Base-by-base conservation (phyloP, 2,329 filamentous ascomycete genomes). In the Sclerotinia glacialis region DNA sequence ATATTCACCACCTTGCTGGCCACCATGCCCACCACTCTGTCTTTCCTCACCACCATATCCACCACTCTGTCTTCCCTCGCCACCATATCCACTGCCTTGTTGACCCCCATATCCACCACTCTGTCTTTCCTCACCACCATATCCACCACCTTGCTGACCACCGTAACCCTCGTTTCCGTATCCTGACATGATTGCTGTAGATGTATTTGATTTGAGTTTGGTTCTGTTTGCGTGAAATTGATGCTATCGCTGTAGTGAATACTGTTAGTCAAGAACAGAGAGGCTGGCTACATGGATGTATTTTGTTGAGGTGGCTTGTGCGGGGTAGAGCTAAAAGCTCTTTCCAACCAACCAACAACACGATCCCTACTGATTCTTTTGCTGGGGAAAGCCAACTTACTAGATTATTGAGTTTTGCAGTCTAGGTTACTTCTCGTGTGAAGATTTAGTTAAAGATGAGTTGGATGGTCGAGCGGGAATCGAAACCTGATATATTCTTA, bases 71-170 rank as follows among this genome's bases (percentile, higher is more conserved):
- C n/a, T 34, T 34, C 7, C 31, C 7, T 34, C 5, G 3, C 34
- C 34, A 21, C 65, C 66, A 53, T 68, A 67, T 42, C 69, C 67
- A 37, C 69, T n/a, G n/a, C n/a, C n/a, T n/a, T n/a, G n/a, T n/a
- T n/a, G n/a, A n/a, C 34, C 34, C 16, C 65, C 66, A 53, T 68
- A 67, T 42, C 69, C 67, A 37, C 69, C 52, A 37, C 67, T 67
- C 65, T 65, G 55, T 62, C 65, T 60, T 56, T 34, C 53, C 64
- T 66, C 68, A 21, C 52, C 52, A n/a, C 52, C 52, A 60, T 65
- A 67, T n/a, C 63, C 63, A 12, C 63, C 63, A n/a, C 64, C 58
- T 34, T 59, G 53, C 37, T 65, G 55, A 18, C 60, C 21, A 16
- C 60, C 58, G 60, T 68, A 64, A 16, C 67, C 49, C 28, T 68